phyloP scores from a whole-genome alignment of 305 asterid species.

The Coffea humblotiana region DNA sequence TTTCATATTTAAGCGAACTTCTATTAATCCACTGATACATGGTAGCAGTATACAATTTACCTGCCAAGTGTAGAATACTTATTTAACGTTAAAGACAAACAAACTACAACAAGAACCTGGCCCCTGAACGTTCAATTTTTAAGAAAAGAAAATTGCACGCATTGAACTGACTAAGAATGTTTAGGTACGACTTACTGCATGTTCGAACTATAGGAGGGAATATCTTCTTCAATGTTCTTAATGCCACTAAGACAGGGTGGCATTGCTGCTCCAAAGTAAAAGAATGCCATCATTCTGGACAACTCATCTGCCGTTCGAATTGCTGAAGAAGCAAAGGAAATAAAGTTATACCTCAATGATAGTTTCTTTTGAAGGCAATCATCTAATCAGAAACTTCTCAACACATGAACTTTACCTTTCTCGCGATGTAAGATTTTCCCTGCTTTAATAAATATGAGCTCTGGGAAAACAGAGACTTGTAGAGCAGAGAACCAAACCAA shows the following conservation, averaged over 20 bases:
- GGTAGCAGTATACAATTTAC: not conserved
- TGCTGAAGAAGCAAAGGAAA: conserved; percentile 37
- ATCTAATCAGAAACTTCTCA: not conserved
- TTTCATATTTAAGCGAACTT: not conserved
- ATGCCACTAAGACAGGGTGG: conserved; percentile 62
- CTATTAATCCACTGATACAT: not conserved
- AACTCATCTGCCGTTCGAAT: conserved; percentile 77
- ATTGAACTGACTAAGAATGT: not conserved
- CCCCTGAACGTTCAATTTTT: not conserved
- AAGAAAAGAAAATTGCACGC: not conserved
- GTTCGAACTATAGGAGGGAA: conserved; percentile 43
- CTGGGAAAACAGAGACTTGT: conserved; percentile 69
- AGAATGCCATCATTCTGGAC: conserved; percentile 91
- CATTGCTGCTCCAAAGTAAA: conserved; percentile 85
- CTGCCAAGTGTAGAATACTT: not conserved
- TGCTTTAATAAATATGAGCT: conserved; percentile 83
- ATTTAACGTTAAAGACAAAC: not conserved
- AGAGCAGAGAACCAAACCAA: conserved; percentile 75
- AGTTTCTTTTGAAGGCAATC: not conserved
- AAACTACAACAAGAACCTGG: not conserved
- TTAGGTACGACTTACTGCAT: conserved; percentile 19
- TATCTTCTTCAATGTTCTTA: conserved; percentile 47
- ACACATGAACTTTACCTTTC: conserved; percentile 46
- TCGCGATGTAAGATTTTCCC: conserved; percentile 87
- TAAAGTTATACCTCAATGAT: not conserved